Evolutionary conservation across 177 flowering plant genomes (phyloP), one percentile per base, ranked within the genome.

Genomic region (Vitis hybrid): DNA sequence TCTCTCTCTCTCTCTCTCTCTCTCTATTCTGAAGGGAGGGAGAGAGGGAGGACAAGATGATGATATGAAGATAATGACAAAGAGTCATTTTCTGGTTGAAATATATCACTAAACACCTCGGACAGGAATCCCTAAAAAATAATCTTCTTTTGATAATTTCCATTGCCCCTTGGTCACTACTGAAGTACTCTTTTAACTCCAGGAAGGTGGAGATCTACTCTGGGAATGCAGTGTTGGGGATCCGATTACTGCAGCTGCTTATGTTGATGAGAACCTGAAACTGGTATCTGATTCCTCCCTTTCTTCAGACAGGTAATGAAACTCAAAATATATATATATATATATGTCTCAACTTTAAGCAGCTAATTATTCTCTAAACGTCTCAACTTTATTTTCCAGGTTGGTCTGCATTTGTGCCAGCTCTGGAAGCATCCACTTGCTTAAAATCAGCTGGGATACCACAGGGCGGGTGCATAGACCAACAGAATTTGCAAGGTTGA

Each of bases 181-280:
- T 63, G 55, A 57, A 12, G 53, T 64, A 18, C 17, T 41, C 46
- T 41, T 1, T 41, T 41, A 41, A 27, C 54, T 75, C 21, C 79
- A 93, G 98, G 93, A 82, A 77, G 79, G 46, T 4, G 99, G 97
- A 62, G 70, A 78, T 67, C 66, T 90, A 68, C 60, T 89, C n/a
- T 93, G 97, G 99, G 81, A 92, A 63, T 85, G 86, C 66, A 71
- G 78, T 70, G 72, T 86, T 70, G 91, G 92, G 66, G 84, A 84
- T 53, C 97, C 99, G 58, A 89, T 95, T 35, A 90, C 94, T 66
- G 81, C 99, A 41, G 89, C 98, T 58, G 89, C 94, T 50, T 95
- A 87, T 77, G 80, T 90, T 12, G 98, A 95, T 76, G 99, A 93
- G 74, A 70, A 83, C 71, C 67, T 87, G 68, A 83, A 73, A 65